These are phyloP conservation scores for Galeopsis tetrahit DNA, from an alignment of 257 asterid genomes.

Conservation along the genomic window DNA sequence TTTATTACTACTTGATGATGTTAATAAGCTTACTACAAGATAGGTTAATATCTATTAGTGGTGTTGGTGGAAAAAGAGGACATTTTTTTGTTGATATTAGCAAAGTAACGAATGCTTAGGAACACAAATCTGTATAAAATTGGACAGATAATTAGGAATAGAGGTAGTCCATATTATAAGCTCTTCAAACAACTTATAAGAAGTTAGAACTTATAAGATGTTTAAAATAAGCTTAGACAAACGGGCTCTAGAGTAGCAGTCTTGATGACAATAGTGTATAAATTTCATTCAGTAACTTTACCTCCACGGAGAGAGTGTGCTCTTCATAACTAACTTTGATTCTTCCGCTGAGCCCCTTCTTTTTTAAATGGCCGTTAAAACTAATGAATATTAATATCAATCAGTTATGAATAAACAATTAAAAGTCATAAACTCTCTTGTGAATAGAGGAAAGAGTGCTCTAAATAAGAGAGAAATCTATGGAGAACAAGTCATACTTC, in stretches of 20 bases:
- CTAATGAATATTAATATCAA: constrained; percentile 41
- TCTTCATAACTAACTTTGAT: constrained; percentile 74
- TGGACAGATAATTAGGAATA: too few relatives aligned
- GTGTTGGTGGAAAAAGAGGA: too few relatives aligned
- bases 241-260: not conserved
- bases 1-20: too few relatives aligned
- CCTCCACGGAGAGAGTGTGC: constrained; percentile 88
- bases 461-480: constrained; percentile 20
- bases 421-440: constrained; percentile 21
- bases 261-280: constrained; percentile 4
- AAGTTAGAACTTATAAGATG: too few relatives aligned
- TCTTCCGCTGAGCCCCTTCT: constrained; percentile 84
- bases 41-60: too few relatives aligned
- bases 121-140: too few relatives aligned
- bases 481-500: constrained; percentile 66
- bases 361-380: constrained; percentile 85
- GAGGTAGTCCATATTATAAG: too few relatives aligned
- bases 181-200: too few relatives aligned
- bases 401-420: constrained; percentile 25
- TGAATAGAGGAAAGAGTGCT: constrained; percentile 16
- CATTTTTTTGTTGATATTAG: too few relatives aligned
- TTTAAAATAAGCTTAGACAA: too few relatives aligned
- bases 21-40: too few relatives aligned
- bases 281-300: constrained; percentile 41
- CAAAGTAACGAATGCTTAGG: too few relatives aligned